Evolutionary conservation across 805 yeast species (phyloP).

Genomic region (Saccharomycopsis sp.): DNA sequence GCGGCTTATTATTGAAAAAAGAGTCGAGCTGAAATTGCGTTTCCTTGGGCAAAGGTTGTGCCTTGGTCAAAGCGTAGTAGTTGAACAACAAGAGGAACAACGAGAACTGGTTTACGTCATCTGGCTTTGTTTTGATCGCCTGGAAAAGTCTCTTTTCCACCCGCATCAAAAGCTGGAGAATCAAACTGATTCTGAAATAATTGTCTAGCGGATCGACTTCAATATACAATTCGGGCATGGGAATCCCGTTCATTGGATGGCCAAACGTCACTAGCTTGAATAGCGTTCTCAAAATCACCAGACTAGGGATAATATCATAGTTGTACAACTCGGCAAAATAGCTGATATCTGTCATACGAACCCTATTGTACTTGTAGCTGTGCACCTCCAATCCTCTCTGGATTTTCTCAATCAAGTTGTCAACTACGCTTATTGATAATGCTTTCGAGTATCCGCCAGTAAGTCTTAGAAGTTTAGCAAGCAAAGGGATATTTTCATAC

Average conservation of each 20-base stretch:
- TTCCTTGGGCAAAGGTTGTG: conserved; percentile 57
- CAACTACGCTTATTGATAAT: conserved; percentile 45
- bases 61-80: conserved; percentile 59
- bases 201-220: conserved; percentile 58
- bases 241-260: conserved; percentile 47
- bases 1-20: conserved; percentile 32
- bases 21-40: conserved; percentile 46
- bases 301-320: conserved; percentile 33
- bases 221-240: conserved; percentile 36
- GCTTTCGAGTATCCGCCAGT: conserved; percentile 29
- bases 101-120: conserved; percentile 26
- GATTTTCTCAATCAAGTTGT: conserved; percentile 57
- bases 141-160: conserved; percentile 23
- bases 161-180: neutral
- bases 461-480: conserved; percentile 41
- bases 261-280: conserved; percentile 60
- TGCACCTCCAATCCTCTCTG: conserved; percentile 59
- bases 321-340: conserved; percentile 55
- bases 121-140: conserved; percentile 20
- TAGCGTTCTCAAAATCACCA: conserved; percentile 27
- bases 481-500: conserved; percentile 44
- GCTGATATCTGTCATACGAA: conserved; percentile 52
- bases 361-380: conserved; percentile 51
- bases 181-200: conserved; percentile 62
- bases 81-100: conserved; percentile 56